phyloP scores from a whole-genome alignment of 352 stramenopile species.

The Globisporangium rhizosaccharum region DNA sequence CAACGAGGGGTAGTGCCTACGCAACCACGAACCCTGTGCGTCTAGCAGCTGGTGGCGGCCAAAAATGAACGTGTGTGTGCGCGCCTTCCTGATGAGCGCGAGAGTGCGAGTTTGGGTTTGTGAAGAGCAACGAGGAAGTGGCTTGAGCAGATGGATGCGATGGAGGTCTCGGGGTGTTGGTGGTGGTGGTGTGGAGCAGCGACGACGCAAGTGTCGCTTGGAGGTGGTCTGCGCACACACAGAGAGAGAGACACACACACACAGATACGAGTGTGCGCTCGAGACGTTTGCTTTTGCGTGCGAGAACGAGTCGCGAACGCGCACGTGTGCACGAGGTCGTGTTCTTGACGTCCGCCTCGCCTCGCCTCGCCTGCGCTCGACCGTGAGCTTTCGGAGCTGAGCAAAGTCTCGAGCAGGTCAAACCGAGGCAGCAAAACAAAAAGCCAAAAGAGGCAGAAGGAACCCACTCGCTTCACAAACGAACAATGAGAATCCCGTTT shows the following conservation, averaged over 20 bases:
- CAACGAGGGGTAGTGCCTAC: background rate
- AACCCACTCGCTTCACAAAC: no score
- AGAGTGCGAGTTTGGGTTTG: conserved; percentile 3
- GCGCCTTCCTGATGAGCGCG: conserved; percentile 14
- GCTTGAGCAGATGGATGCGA: background rate
- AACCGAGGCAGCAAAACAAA: background rate
- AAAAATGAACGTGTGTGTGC: background rate
- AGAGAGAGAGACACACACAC: background rate
- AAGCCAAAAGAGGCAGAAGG: no score
- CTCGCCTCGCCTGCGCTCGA: conserved; percentile 1
- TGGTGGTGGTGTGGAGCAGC: background rate
- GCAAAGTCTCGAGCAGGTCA: background rate
- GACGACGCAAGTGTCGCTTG: conserved; percentile 2
- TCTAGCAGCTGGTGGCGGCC: background rate
- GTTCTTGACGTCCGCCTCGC: background rate
- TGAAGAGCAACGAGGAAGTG: background rate
- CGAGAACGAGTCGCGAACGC: conserved; percentile 4
- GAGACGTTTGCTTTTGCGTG: background rate
- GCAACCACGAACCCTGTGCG: conserved; percentile 2
- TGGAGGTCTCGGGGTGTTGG: no score
- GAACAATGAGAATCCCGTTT: no score
- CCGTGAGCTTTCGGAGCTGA: conserved; percentile 12
- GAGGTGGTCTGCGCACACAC: background rate
- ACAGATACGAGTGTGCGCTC: background rate
- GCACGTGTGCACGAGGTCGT: background rate